These are phyloP conservation scores for Ormosia emarginata DNA, from an alignment of 306 rosid genomes.

Conservation along the genomic window DNA sequence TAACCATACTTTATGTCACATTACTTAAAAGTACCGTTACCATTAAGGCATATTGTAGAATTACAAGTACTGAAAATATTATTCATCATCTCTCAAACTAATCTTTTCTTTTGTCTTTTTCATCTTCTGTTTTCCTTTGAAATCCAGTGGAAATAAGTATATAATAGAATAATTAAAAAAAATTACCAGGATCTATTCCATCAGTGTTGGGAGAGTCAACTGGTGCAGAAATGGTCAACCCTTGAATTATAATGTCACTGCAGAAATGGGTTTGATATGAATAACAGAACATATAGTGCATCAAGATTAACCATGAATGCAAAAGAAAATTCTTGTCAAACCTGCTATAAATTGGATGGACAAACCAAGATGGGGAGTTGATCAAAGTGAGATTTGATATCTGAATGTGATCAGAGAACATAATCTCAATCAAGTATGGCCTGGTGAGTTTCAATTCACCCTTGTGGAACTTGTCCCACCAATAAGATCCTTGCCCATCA, in stretches of 20 bases:
- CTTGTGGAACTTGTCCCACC: constrained; percentile 57
- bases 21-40: background rate
- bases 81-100: background rate
- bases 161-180: background rate
- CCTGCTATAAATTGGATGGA: constrained; percentile 77
- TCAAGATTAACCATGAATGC: background rate
- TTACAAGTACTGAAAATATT: background rate
- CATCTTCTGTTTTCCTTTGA: background rate
- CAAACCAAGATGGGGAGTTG: constrained; percentile 78
- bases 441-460: constrained; percentile 38
- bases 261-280: background rate
- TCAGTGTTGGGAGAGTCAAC: constrained; percentile 63
- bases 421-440: constrained; percentile 65
- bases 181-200: constrained; percentile 62
- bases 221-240: constrained; percentile 59
- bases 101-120: background rate
- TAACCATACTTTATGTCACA: background rate
- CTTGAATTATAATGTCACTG: constrained; percentile 49
- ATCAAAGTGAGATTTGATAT: constrained; percentile 62
- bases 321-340: constrained; percentile 10
- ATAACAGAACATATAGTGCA: background rate
- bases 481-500: constrained; percentile 64
- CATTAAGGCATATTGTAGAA: background rate
- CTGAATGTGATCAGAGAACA: constrained; percentile 54
- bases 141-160: background rate